A percentile compares a stretch with the other conserved stretches of the same genome.
Evolutionary conservation across 176 grass and related monocot genomes (phyloP).

Genomic region (Cymbopogon citratus): DNA sequence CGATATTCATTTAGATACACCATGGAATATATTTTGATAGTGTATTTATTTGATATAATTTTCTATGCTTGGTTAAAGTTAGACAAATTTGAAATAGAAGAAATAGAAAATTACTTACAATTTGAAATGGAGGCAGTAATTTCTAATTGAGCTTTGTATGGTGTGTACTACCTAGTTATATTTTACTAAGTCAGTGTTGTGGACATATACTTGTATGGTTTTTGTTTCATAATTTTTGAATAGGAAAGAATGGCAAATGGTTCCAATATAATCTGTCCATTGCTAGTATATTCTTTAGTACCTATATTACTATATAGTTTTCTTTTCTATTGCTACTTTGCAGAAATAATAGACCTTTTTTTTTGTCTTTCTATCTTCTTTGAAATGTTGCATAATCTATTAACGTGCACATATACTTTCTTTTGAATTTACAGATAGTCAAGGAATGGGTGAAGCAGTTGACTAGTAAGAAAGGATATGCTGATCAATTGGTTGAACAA

Average conservation of each 20-base stretch:
- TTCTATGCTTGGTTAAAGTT: neutral
- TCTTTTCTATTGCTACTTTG: neutral
- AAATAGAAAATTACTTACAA: neutral
- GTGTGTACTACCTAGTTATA: neutral
- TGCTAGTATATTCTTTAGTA: neutral
- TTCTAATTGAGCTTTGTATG: neutral
- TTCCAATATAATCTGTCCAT: neutral
- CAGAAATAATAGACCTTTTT: neutral
- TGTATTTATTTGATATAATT: neutral
- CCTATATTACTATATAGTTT: conserved; percentile 3
- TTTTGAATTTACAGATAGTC: conserved; percentile 51
- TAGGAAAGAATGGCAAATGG: neutral
- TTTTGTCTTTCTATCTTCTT: neutral
- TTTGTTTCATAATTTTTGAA: neutral
- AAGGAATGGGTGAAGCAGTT: conserved; percentile 84
- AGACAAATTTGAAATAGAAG: neutral
- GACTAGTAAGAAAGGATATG: conserved; percentile 69
- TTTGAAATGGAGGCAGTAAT: neutral
- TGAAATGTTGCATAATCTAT: neutral
- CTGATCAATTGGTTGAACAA: conserved; percentile 71
- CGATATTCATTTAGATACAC: neutral
- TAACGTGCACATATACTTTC: neutral
- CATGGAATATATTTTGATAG: neutral
- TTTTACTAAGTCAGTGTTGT: neutral
- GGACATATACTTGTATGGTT: neutral